Base-by-base conservation (phyloP, 371 early-diverging fungal genomes). In the Syncephalastrum sp. region DNA sequence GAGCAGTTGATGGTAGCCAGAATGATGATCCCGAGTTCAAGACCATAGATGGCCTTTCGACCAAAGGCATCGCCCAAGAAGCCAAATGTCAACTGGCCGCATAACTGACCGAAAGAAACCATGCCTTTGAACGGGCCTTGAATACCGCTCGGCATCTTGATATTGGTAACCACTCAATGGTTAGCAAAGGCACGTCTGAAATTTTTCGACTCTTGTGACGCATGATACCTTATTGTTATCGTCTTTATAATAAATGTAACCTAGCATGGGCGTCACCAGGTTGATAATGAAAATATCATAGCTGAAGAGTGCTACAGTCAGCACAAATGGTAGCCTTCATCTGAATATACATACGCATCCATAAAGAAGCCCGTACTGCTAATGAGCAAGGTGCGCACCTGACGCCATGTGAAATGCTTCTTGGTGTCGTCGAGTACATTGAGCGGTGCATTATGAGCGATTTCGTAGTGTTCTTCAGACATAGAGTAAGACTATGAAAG, bases 1-100 rank as follows among this genome's bases (percentile, higher is more conserved):
- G 85, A 82, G 46, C 83, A 85, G 46, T 84, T 79, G 64, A 89
- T 69, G 12, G 83, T 83, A 54, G 72, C 72, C 33, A 76, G 57
- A 53, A 74, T 73, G 49, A 75, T 76, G 42, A 86, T 79, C 61
- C 84, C 75, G 42, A 89, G 64, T 59, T 84, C 89, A 23, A 82
- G 53, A 42, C 85, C 87, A 60, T 87, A 89, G 64, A 88, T 77
- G 55, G 68, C 65, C 68, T 87, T 87, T 49, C 90, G 82, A 5
- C 91, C 90, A 50, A 77, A 74, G 15, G 78, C 73, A 69, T 93
- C 93, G 45, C 85, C 87, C 21, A 92, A 69, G 60, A 75, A 82
- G 14, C 94, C 94, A 64, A 93, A 93, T 1, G 67, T 25, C 19
- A 93, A 61, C 61, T 93, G 92, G 2, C 94, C 92, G 42, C 87